Percentiles rank a stretch among this genome's conserved stretches.
Conservation (phyloP, 805 yeast species). For the Saccharomyces mikatae region DNA sequence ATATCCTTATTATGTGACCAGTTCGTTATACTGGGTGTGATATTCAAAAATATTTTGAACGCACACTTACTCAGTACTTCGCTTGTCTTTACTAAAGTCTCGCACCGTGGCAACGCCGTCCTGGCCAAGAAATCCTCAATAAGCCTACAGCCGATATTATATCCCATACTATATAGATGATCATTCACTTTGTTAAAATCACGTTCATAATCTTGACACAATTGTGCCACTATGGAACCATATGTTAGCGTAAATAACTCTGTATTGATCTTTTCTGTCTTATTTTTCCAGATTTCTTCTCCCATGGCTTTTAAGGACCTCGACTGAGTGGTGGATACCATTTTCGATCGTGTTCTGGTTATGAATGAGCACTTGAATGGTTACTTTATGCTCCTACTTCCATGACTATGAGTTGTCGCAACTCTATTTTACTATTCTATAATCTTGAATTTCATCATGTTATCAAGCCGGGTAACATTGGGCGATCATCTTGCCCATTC, state of each 20-base stretch:
- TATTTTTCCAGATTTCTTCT: constrained; percentile 88
- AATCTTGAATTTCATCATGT: not conserved
- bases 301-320: constrained; percentile 40
- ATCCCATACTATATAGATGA: constrained; percentile 89
- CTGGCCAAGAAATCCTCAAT: constrained; percentile 90
- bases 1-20: constrained; percentile 73
- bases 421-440: not conserved
- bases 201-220: constrained; percentile 72
- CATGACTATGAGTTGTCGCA: not conserved
- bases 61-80: constrained; percentile 82
- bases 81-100: constrained; percentile 72
- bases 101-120: constrained; percentile 79
- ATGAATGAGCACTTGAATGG: not conserved
- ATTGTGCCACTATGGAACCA: constrained; percentile 86
- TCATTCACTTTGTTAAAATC: constrained; percentile 73
- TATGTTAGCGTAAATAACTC: constrained; percentile 92
- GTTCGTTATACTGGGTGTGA: constrained; percentile 63
- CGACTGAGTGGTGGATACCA: constrained; percentile 9
- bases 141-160: constrained; percentile 82
- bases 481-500: not conserved
- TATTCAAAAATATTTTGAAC: constrained; percentile 80
- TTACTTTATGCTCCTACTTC: not conserved
- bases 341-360: not conserved
- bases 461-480: not conserved
- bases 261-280: constrained; percentile 81